phyloP scores from a whole-genome alignment of 2,329 filamentous ascomycete genomes.

The Aureobasidium sp. region DNA sequence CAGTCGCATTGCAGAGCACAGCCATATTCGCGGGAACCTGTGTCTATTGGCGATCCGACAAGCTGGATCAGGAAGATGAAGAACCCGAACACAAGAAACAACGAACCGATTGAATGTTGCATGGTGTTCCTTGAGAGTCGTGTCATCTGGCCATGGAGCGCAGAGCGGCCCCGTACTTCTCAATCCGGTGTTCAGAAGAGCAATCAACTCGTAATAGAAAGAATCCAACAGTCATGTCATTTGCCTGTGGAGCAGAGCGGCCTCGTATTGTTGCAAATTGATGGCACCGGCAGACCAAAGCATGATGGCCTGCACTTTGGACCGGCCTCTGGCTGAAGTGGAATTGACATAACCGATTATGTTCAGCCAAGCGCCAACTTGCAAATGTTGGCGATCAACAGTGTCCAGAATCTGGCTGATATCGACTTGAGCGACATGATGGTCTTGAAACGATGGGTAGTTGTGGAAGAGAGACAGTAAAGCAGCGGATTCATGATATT shows the following conservation, averaged over 20 bases:
- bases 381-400: conserved; percentile 56
- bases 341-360: conserved; percentile 62
- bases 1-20: too few relatives aligned
- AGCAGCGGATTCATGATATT: conserved; percentile 52
- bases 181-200: too few relatives aligned
- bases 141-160: too few relatives aligned
- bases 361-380: conserved; percentile 81
- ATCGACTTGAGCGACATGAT: conserved; percentile 20
- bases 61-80: too few relatives aligned
- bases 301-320: conserved; percentile 64
- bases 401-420: conserved; percentile 67
- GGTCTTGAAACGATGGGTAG: conserved; percentile 41
- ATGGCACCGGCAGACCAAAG: conserved; percentile 72
- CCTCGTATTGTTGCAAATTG: conserved; percentile 65
- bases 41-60: too few relatives aligned
- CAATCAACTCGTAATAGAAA: too few relatives aligned
- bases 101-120: too few relatives aligned
- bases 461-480: conserved; percentile 62
- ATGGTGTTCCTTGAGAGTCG: too few relatives aligned
- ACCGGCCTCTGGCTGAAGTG: conserved; percentile 17
- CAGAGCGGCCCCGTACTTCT: too few relatives aligned
- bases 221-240: background rate
- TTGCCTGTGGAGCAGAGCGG: conserved; percentile 35
- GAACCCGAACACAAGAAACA: too few relatives aligned
- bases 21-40: too few relatives aligned